A percentile compares a stretch with the other conserved stretches of the same genome.
Conservation (phyloP, 2,329 filamentous ascomycete species). For the Aaosphaeria pasadenensis region DNA sequence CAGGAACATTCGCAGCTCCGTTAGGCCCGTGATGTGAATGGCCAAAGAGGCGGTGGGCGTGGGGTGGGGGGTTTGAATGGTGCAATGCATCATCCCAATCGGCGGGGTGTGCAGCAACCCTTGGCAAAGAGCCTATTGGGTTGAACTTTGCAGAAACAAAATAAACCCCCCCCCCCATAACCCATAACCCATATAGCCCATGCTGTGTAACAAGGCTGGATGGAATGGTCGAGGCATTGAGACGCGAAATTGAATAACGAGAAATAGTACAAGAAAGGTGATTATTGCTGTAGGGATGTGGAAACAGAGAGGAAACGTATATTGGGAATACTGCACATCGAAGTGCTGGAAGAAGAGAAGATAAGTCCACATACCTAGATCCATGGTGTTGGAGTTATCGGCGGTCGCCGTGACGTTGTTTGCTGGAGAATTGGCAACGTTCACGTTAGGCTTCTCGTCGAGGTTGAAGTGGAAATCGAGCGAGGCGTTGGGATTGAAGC, state of each 20-base stretch:
- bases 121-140: slow-evolving; percentile 18
- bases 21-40: slow-evolving; percentile 4
- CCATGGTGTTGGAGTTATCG: slow-evolving; percentile 26
- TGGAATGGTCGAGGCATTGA: too few species aligned
- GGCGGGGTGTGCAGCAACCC: slow-evolving; percentile 25
- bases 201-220: too few species aligned
- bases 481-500: slow-evolving; percentile 21
- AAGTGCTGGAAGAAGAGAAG: slow-evolving; percentile 5
- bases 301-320: not conserved
- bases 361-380: slow-evolving; percentile 7
- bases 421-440: slow-evolving; percentile 1
- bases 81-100: slow-evolving; percentile 16
- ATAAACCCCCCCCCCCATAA: not conserved
- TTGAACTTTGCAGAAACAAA: not conserved
- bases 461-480: slow-evolving; percentile 28
- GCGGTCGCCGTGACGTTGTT: slow-evolving; percentile 12
- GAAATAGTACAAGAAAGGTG: too few species aligned
- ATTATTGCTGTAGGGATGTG: too few species aligned
- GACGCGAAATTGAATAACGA: too few species aligned
- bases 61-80: slow-evolving; percentile 25
- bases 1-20: not conserved
- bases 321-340: slow-evolving; percentile 6
- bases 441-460: slow-evolving; percentile 15
- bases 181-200: too few species aligned
- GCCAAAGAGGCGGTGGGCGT: slow-evolving; percentile 15